Base-by-base conservation (phyloP, 1,139 yeast species). In the Scheffersomyces titani region DNA sequence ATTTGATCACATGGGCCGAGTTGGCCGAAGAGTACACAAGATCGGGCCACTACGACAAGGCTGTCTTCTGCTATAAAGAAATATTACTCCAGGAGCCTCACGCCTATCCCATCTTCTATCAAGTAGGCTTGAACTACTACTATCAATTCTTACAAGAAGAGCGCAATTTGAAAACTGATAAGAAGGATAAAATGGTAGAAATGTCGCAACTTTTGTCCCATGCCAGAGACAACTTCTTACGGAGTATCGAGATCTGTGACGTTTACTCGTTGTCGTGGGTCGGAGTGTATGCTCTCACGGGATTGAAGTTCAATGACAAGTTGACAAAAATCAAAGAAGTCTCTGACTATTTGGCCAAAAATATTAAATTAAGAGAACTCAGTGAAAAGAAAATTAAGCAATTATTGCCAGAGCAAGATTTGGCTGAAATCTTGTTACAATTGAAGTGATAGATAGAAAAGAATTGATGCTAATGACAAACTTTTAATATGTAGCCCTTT, bases 201-300 rank as follows among this genome's bases (percentile, higher is more conserved):
- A 54, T 59, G 54, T 50, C 57, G 44, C 71, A 67, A 30, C 57
- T 65, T 47, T 63, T 81, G 59, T 73, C 65, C 54, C 73, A 73
- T 50, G 73, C 81, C 2, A 70, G 88, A 50, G 80, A 87, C 65
- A 81, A 85, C 65, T 89, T 84, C 63, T 74, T 88, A 55, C 81
- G 96, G 59, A 74, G 92, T 13, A 85, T 90, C 16, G 98, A 93
- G 72, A 76, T 93, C 51, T 88, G 91, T 63, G 90, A 89, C 49
- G 77, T 78, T 50, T 89, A 85, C 69, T 72, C 83, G 19, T 81
- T 90, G 61, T 89, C 91, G 21, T 92, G 97, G 97, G 74, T 86
- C 55, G 96, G 97, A 0, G 75, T 92, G 3, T 79, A 78, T 53
- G 70, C 81, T 3, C 72, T 84, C 36, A 47, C 66, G n/a, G 63